phyloP scores from a whole-genome alignment of 306 rosid genomes.

The Hylodesmum podocarpum region DNA sequence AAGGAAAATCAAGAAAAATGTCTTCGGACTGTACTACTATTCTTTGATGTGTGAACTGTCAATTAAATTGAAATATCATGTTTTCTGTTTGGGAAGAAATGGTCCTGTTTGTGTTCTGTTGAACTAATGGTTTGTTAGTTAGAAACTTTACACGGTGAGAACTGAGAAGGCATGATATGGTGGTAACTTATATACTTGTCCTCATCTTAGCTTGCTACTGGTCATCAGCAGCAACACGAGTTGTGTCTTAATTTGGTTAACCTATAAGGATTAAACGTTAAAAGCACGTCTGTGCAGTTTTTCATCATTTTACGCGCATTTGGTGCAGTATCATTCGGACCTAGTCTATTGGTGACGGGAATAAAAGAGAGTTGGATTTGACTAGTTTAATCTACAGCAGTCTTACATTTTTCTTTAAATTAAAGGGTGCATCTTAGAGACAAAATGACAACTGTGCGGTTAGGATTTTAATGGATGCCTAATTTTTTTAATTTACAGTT shows the following conservation, averaged over 20 bases:
- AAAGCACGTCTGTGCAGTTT: not conserved
- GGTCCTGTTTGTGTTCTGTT: not conserved
- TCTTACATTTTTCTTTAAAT: not conserved
- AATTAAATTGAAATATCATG: not conserved
- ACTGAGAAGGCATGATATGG: not conserved
- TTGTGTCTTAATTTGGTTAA: not conserved
- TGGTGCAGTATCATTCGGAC: not conserved
- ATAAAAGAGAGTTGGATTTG: not conserved
- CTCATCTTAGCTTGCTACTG: not conserved
- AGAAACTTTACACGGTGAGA: not conserved
- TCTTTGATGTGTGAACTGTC: not conserved
- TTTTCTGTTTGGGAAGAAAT: not conserved
- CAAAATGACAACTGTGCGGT: not conserved
- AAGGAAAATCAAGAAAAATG: not conserved
- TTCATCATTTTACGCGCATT: constrained; percentile 1
- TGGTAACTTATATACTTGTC: not conserved
- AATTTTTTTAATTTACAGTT: not conserved
- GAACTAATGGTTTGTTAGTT: not conserved
- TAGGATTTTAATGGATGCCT: not conserved
- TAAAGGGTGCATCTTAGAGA: not conserved
- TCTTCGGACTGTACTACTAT: not conserved
- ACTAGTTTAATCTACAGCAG: not conserved
- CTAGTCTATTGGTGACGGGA: not conserved
- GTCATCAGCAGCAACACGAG: not conserved
- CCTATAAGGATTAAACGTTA: not conserved